phyloP scores from a whole-genome alignment of 1,139 yeast genomes.

The Diutina rugosa region DNA sequence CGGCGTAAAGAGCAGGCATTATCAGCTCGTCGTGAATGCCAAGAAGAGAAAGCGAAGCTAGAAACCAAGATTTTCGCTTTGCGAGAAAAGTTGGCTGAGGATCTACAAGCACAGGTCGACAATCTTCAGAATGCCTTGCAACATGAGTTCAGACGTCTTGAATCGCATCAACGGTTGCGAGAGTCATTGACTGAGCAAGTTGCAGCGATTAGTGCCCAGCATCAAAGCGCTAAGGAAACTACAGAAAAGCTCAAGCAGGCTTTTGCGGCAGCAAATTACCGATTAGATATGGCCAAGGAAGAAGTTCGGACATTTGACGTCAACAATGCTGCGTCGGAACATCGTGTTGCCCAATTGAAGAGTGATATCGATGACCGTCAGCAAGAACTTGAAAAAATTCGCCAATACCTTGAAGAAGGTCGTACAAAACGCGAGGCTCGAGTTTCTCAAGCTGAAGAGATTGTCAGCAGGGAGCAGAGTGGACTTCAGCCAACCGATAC shows the following conservation, averaged over 20 bases:
- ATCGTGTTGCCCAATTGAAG: too few relatives aligned
- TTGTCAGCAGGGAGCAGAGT: not conserved
- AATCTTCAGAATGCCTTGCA: conserved; percentile 5
- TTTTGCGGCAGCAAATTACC: not conserved
- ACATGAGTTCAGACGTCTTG: conserved; percentile 4
- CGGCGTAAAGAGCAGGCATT: conserved; percentile 3
- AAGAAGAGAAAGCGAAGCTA: not conserved
- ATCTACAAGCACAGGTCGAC: conserved; percentile 8
- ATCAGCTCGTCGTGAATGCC: not conserved
- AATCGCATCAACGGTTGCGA: conserved; percentile 5
- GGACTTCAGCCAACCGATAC: conserved; percentile 15
- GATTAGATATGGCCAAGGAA: not conserved
- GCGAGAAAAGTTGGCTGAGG: not conserved
- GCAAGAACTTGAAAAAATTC: not conserved
- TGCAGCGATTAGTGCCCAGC: not conserved
- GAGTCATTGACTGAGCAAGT: conserved; percentile 4
- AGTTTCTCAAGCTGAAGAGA: not conserved
- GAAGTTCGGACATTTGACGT: not conserved
- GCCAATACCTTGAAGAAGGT: not conserved
- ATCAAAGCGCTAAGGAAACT: not conserved
- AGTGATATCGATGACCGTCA: not conserved
- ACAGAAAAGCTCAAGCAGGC: not conserved
- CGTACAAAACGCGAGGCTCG: not conserved
- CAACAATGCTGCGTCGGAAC: not conserved
- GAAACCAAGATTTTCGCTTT: not conserved